These are phyloP conservation scores for Terana coerulea DNA, from an alignment of 768 basidiomycete species.

Conservation along the genomic window DNA sequence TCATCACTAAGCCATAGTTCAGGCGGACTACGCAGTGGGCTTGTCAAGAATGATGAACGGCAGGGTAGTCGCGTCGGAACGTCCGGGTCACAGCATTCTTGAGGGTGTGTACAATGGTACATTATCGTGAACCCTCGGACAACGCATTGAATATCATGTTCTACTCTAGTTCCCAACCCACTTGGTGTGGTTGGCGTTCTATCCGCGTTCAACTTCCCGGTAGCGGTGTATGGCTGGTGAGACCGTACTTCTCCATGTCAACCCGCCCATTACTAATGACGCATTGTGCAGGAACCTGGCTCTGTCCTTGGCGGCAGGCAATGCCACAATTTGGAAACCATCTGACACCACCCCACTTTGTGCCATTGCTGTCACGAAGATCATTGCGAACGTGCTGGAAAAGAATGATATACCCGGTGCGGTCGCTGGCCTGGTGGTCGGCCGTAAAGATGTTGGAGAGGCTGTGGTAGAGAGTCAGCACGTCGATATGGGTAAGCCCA, in stretches of 20 bases:
- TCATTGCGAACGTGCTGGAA: conserved; percentile 78
- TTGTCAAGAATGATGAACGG: conserved; percentile 95
- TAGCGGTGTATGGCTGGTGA: conserved; percentile 89
- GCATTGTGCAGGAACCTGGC: conserved; percentile 71
- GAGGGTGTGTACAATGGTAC: conserved; percentile 54
- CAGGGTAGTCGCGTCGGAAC: conserved; percentile 79
- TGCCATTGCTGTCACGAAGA: conserved; percentile 87
- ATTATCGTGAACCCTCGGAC: not conserved
- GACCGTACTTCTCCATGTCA: conserved; percentile 17
- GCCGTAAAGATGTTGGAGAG: conserved; percentile 77
- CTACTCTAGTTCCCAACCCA: conserved; percentile 79
- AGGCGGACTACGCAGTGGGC: conserved; percentile 96
- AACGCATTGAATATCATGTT: not conserved
- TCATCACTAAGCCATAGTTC: not conserved
- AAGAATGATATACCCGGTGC: conserved; percentile 82
- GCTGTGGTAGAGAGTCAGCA: conserved; percentile 68
- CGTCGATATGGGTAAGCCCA: conserved; percentile 69
- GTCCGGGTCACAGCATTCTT: conserved; percentile 86
- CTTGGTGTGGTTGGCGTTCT: conserved; percentile 69
- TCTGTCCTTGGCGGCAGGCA: conserved; percentile 84
- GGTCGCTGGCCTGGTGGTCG: conserved; percentile 77
- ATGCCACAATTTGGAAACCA: conserved; percentile 95
- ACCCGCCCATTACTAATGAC: not conserved
- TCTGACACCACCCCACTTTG: conserved; percentile 86
- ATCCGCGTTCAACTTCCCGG: conserved; percentile 96